Evolutionary conservation across 176 grass and related monocot species (phyloP).

Genomic region (Carex scoparia): DNA sequence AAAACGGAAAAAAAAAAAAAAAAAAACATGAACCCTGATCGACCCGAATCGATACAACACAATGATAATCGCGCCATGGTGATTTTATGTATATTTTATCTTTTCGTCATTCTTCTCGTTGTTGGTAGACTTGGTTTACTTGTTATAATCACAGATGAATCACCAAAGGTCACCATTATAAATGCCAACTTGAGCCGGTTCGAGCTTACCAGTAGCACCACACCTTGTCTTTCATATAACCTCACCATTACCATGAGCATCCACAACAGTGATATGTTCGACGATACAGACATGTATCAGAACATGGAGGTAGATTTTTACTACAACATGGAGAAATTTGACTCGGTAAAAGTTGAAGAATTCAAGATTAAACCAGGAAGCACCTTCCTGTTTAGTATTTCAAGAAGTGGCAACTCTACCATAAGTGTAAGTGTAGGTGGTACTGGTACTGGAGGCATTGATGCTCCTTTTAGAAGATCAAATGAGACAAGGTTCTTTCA

Average conservation of each 20-base stretch:
- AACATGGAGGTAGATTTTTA: conserved; percentile 29
- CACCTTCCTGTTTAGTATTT: neutral
- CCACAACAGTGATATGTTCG: conserved; percentile 28
- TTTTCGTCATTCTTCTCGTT: no score
- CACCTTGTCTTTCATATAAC: conserved; percentile 26
- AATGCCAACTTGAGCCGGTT: conserved; percentile 34
- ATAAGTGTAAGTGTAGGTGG: neutral
- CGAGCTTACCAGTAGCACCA: neutral
- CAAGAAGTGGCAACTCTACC: conserved; percentile 7
- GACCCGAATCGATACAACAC: no score
- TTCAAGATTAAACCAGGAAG: neutral
- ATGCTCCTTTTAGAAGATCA: conserved; percentile 4
- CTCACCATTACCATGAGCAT: conserved; percentile 21
- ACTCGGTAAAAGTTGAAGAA: conserved; percentile 17
- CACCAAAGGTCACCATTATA: neutral
- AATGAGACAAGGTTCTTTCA: conserved; percentile 27
- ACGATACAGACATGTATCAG: neutral
- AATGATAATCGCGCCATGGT: no score
- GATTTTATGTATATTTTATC: no score
- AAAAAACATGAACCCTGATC: no score
- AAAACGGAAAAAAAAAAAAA: no score
- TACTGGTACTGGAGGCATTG: neutral
- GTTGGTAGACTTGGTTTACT: neutral
- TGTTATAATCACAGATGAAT: neutral
- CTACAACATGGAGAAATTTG: conserved; percentile 36